A percentile compares a stretch with the other conserved stretches of the same genome.
These are phyloP conservation scores for Austroboletus eburneus DNA, from an alignment of 768 basidiomycete species.

Conservation along the genomic window DNA sequence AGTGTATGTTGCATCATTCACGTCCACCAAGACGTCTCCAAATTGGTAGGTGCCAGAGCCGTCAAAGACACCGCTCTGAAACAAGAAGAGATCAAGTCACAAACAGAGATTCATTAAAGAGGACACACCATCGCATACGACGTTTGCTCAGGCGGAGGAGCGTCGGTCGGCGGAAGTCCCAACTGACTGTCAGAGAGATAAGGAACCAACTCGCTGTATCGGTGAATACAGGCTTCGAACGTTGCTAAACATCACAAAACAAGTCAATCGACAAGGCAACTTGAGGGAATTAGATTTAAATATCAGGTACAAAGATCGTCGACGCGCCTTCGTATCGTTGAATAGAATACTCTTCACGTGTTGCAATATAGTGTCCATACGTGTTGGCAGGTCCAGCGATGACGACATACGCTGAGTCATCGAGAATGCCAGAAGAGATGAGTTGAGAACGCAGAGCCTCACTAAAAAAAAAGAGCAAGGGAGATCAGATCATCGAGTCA, in stretches of 20 bases:
- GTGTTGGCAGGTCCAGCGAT: slow-evolving; percentile 81
- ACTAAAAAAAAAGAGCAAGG: slow-evolving; percentile 32
- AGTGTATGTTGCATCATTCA: slow-evolving; percentile 44
- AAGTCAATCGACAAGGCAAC: neutral
- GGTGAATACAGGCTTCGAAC: slow-evolving; percentile 77
- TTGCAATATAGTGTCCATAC: slow-evolving; percentile 71
- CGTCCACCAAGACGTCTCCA: slow-evolving; percentile 58
- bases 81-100: neutral
- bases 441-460: slow-evolving; percentile 63
- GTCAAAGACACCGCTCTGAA: slow-evolving; percentile 61
- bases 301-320: slow-evolving; percentile 71
- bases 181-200: slow-evolving; percentile 49
- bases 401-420: slow-evolving; percentile 68
- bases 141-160: slow-evolving; percentile 60
- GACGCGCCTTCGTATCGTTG: slow-evolving; percentile 84
- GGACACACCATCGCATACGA: slow-evolving; percentile 54
- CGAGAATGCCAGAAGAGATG: slow-evolving; percentile 60
- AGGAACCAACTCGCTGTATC: slow-evolving; percentile 62
- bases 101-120: too few relatives aligned
- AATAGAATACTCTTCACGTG: slow-evolving; percentile 65
- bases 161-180: slow-evolving; percentile 54
- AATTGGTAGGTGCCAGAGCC: slow-evolving; percentile 52
- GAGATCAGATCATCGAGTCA: slow-evolving; percentile 2
- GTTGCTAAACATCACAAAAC: slow-evolving; percentile 41
- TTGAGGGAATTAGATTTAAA: neutral